phyloP scores from a whole-genome alignment of 495 filamentous ascomycete species.

The Hypoxylon lenormandii region DNA sequence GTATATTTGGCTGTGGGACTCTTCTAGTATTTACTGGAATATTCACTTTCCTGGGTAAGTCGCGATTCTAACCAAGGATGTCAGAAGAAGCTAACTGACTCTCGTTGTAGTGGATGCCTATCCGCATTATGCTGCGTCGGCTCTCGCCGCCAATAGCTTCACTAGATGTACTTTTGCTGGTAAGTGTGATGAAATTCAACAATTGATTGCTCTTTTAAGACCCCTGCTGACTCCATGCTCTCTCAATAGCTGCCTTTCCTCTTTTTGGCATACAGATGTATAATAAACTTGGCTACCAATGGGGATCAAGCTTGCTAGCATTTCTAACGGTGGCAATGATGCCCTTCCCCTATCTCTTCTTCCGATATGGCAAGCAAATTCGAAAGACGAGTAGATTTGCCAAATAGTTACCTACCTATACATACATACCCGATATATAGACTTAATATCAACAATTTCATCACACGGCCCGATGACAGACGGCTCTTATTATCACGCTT shows the following conservation, averaged over 20 bases:
- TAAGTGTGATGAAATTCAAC: constrained; percentile 63
- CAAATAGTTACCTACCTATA: constrained; percentile 10
- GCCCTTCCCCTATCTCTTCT: constrained; percentile 79
- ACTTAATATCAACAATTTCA: not conserved
- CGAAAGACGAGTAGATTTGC: constrained; percentile 65
- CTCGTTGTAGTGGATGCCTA: constrained; percentile 79
- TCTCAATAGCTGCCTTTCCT: constrained; percentile 61
- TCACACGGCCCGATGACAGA: too few relatives aligned
- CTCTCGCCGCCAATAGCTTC: constrained; percentile 89
- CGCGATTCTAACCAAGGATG: not conserved
- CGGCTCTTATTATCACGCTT: too few relatives aligned
- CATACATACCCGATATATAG: not conserved
- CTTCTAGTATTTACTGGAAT: constrained; percentile 83
- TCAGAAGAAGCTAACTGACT: constrained; percentile 39
- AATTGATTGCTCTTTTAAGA: constrained; percentile 37
- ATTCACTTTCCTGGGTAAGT: constrained; percentile 84
- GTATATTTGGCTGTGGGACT: constrained; percentile 78
- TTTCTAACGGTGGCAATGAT: constrained; percentile 76
- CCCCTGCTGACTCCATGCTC: too few relatives aligned
- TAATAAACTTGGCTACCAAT: constrained; percentile 73
- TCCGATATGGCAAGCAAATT: constrained; percentile 69
- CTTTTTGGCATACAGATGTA: constrained; percentile 71
- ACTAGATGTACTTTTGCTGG: constrained; percentile 85
- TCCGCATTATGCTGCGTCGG: constrained; percentile 86
- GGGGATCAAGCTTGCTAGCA: constrained; percentile 76